Evolutionary conservation across 441 rosid species (phyloP).

Genomic region (Eruca vesicaria): DNA sequence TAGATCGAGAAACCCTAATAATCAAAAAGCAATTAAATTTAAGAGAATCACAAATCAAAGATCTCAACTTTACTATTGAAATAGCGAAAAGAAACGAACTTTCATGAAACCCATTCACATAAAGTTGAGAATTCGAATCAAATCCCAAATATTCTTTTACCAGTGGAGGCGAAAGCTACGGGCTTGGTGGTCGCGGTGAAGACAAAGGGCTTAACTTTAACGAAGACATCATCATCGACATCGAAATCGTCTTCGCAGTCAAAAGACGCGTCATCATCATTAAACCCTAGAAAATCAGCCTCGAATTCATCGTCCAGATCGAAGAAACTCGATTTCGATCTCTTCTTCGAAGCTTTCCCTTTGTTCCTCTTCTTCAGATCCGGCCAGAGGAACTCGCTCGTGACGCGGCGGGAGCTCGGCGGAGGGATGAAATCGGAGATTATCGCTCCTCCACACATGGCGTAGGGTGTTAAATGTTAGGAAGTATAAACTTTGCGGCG

Average conservation of each 20-base stretch:
- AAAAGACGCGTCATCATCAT: constrained; percentile 49
- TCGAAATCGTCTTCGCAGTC: constrained; percentile 41
- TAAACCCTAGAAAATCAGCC: constrained; percentile 76
- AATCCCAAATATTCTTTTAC: constrained; percentile 30
- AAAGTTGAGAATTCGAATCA: neutral
- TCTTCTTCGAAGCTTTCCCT: constrained; percentile 24
- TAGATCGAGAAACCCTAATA: no score
- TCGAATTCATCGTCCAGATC: constrained; percentile 73
- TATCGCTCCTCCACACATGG: constrained; percentile 99
- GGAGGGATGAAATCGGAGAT: constrained; percentile 70
- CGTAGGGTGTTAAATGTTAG: constrained; percentile 11
- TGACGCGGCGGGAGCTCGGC: constrained; percentile 42
- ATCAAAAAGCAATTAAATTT: no score
- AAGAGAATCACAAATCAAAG: neutral
- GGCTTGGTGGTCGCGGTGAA: constrained; percentile 45
- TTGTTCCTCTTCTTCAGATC: constrained; percentile 44
- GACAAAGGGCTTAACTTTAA: constrained; percentile 63
- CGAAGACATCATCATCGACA: neutral
- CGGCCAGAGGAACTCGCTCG: constrained; percentile 67
- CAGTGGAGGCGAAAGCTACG: constrained; percentile 25
- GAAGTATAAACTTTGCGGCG: constrained; percentile 12
- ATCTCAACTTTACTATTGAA: neutral
- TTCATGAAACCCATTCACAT: neutral
- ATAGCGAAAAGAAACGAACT: neutral
- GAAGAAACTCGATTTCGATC: constrained; percentile 31